Base-by-base conservation (phyloP, 2,329 filamentous ascomycete species). In the Byssoonygena ceratinophila region DNA sequence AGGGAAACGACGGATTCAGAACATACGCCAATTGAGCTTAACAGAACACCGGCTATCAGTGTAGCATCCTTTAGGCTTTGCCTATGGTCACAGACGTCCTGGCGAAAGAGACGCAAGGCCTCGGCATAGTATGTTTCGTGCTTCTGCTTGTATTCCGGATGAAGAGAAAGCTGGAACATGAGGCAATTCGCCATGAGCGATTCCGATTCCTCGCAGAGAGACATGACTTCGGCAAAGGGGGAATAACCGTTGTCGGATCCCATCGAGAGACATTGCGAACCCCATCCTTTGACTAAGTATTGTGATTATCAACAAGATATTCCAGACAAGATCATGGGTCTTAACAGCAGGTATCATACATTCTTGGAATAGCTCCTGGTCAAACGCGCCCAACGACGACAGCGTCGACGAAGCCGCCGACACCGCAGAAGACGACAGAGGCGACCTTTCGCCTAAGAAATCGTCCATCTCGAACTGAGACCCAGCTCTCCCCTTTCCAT, bases 151-250 rank as follows among this genome's bases (percentile, higher is more conserved):
- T 56, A 44, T 37, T 56, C 51, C 4, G 51, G 51, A 23, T 52
- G 46, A 12, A 56, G 39, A 25, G 54, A 54, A 11, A 54, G 34
- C 37, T 56, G 54, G 27, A 56, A 56, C 25, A 49, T 41, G 7
- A 56, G 51, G n/a, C 54, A 56, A 22, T 56, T 56, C 12, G 54
- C 54, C 18, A 56, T 34, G 7, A 56, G 47, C n/a, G 54, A 47
- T n/a, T 49, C 48, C 6, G 54, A 56, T 12, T 54, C 51, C 3
- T 49, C 34, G 43, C 54, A 56, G 39, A 44, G 40, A 8, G 47
- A 32, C 20, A 52, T 14, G 16, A 56, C 41, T 12, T 51, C 51
- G 20, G 25, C 47, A 14, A 56, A 49, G 14, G 51, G 51, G 18
- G 54, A 54, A 34, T 51, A 46, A 8, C 46, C 51, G 14, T 39